Percentiles rank a stretch among this genome's conserved stretches.
Conservation (phyloP, 352 stramenopile species). For the Pythium monospermum region DNA sequence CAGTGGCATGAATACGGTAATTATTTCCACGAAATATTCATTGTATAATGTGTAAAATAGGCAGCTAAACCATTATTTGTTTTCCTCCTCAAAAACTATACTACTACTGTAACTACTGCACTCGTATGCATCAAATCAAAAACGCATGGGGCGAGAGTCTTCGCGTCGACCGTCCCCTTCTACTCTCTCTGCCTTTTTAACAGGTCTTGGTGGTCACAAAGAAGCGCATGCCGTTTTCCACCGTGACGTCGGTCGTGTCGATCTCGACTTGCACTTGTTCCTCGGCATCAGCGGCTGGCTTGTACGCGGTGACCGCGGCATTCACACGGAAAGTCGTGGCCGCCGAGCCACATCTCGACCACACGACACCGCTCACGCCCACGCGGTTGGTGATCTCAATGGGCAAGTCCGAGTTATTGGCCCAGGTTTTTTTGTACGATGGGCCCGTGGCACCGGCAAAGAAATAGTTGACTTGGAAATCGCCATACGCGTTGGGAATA, state of each 20-base stretch:
- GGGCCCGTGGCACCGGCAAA: conserved; percentile 21
- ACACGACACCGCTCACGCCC: conserved; percentile 19
- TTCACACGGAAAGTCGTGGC: conserved; percentile 30
- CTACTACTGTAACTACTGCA: too few relatives aligned
- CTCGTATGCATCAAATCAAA: too few relatives aligned
- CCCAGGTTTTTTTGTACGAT: conserved; percentile 15
- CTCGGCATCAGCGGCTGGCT: conserved; percentile 2
- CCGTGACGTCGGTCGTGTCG: conserved; percentile 26
- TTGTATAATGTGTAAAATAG: too few relatives aligned
- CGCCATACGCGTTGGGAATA: conserved; percentile 2
- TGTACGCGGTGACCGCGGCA: conserved; percentile 23
- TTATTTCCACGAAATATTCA: too few relatives aligned
- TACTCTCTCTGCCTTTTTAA: too few relatives aligned
- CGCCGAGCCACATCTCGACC: conserved; percentile 21
- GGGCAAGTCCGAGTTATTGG: conserved; percentile 9
- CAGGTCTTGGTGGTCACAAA: conserved; percentile 21
- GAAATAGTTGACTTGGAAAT: conserved; percentile 28
- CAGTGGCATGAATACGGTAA: too few relatives aligned
- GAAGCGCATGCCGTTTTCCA: conserved; percentile 25
- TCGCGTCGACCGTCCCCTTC: too few relatives aligned
- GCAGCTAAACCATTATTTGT: too few relatives aligned
- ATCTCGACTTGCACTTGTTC: conserved; percentile 23
- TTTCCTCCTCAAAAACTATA: too few relatives aligned
- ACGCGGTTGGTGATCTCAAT: conserved; percentile 21
- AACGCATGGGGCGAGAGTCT: too few relatives aligned